phyloP scores from a whole-genome alignment of 2,329 filamentous ascomycete genomes.

The Penicillium thymicola region DNA sequence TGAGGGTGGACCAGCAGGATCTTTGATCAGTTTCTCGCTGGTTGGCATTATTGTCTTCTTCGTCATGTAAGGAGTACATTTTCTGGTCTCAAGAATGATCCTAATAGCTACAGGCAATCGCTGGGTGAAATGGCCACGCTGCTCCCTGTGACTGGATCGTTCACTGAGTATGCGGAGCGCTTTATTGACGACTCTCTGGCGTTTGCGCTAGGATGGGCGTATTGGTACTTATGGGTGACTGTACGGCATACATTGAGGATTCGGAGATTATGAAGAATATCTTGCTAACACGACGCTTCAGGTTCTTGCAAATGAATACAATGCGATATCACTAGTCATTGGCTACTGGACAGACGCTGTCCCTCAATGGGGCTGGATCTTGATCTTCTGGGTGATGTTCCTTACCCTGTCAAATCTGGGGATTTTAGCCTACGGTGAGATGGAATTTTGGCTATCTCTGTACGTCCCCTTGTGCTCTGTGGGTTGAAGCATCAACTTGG shows the following conservation, averaged over 20 bases:
- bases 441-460: conserved; percentile 47
- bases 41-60: conserved; percentile 65
- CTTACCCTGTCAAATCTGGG: conserved; percentile 42
- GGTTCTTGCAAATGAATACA: conserved; percentile 46
- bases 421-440: conserved; percentile 52
- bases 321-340: conserved; percentile 46
- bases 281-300: conserved; percentile 5
- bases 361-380: conserved; percentile 47
- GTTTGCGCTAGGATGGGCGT: conserved; percentile 68
- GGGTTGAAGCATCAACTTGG: background rate
- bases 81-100: background rate
- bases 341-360: conserved; percentile 46
- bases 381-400: conserved; percentile 48
- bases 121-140: conserved; percentile 72
- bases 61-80: conserved; percentile 29
- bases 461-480: conserved; percentile 11
- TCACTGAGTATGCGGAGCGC: conserved; percentile 66
- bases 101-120: conserved; percentile 60
- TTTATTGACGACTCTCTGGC: conserved; percentile 69
- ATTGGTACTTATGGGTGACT: conserved; percentile 53
- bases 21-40: conserved; percentile 70
- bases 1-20: conserved; percentile 66
- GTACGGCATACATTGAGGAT: conserved; percentile 12
- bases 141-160: conserved; percentile 68
- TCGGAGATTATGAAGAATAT: background rate